These are phyloP conservation scores for Aureobasidium subglaciale DNA, from an alignment of 2,329 filamentous ascomycete genomes.

Conservation along the genomic window DNA sequence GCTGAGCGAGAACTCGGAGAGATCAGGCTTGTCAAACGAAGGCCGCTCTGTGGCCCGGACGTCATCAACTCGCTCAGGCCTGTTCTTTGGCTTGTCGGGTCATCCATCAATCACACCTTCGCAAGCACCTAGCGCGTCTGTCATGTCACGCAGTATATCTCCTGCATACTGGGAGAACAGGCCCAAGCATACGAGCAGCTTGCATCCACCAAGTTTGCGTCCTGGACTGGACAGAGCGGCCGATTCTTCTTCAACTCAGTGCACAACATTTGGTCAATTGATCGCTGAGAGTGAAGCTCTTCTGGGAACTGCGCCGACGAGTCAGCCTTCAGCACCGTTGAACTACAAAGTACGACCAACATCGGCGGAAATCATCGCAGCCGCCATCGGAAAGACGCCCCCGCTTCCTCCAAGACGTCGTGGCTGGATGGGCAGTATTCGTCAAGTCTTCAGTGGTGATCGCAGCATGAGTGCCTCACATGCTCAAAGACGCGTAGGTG, in stretches of 20 bases:
- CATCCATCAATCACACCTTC: constrained; percentile 15
- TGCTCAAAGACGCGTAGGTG: background rate
- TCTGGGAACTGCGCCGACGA: background rate
- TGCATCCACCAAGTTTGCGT: background rate
- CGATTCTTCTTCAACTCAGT: constrained; percentile 4
- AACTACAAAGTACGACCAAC: background rate
- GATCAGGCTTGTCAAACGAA: constrained; percentile 38
- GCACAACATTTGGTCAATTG: constrained; percentile 11
- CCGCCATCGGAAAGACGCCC: background rate
- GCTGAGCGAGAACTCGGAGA: constrained; percentile 46
- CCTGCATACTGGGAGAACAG: constrained; percentile 4
- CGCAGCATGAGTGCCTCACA: constrained; percentile 23
- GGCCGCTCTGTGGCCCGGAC: constrained; percentile 37
- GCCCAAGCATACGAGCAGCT: background rate
- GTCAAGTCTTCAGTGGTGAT: constrained; percentile 22
- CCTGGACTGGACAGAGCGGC: background rate
- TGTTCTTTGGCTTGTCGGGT: constrained; percentile 16
- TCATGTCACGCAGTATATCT: background rate
- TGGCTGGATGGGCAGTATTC: constrained; percentile 28
- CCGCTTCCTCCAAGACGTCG: constrained; percentile 8
- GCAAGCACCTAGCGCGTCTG: constrained; percentile 8
- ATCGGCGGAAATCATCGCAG: constrained; percentile 4
- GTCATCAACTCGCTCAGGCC: constrained; percentile 37
- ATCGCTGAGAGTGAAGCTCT: constrained; percentile 10
- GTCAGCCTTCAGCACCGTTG: background rate